A percentile compares a stretch with the other conserved stretches of the same genome.
These are phyloP conservation scores for Abortiporus biennis DNA, from an alignment of 1,284 basidiomycete genomes.

Conservation along the genomic window DNA sequence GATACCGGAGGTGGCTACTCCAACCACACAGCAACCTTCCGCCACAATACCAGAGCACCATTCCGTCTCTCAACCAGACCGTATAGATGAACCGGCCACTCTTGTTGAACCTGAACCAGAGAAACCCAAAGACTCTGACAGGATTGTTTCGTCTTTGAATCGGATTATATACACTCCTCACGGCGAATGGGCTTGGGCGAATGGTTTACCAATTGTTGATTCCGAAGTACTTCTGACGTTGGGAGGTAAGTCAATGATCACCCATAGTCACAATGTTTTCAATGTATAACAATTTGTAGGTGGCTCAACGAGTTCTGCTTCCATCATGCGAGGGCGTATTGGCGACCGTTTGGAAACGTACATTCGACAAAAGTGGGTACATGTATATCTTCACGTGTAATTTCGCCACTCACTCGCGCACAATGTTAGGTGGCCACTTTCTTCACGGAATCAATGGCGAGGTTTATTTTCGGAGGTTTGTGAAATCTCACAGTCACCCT, in stretches of 20 bases:
- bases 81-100: too few relatives aligned
- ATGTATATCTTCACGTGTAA: too few relatives aligned
- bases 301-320: background rate
- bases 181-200: conserved; percentile 1
- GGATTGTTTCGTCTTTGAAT: too few relatives aligned
- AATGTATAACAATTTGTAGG: background rate
- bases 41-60: too few relatives aligned
- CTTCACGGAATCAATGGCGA: background rate
- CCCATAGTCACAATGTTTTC: background rate
- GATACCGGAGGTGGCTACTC: too few relatives aligned
- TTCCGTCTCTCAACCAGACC: too few relatives aligned
- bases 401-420: too few relatives aligned
- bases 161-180: too few relatives aligned
- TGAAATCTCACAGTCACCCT: background rate
- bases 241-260: background rate
- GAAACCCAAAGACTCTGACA: too few relatives aligned
- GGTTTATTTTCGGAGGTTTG: background rate
- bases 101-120: too few relatives aligned
- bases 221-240: background rate
- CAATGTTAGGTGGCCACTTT: background rate
- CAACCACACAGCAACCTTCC: too few relatives aligned
- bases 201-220: background rate
- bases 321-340: background rate
- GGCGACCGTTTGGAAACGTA: background rate
- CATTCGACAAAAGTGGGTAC: too few relatives aligned